Conservation (phyloP, 83 land plant genomes). For the Picea mariana region DNA sequence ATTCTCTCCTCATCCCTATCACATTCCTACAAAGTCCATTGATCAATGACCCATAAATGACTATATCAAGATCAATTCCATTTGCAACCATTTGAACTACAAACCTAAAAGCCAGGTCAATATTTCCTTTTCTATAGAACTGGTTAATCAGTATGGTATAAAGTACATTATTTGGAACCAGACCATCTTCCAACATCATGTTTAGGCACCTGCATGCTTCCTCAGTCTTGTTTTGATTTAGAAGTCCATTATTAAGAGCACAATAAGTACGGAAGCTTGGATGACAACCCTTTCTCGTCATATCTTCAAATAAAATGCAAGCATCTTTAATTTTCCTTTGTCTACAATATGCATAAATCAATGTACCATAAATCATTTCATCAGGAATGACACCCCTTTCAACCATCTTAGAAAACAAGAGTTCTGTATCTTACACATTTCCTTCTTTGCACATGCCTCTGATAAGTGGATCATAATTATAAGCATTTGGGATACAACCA, state of each 20-base stretch:
- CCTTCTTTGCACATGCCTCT: too few species aligned
- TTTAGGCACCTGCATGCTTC: constrained; percentile 29
- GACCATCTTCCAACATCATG: constrained; percentile 42
- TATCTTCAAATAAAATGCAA: constrained; percentile 29
- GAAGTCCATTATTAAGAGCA: too few species aligned
- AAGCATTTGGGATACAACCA: too few species aligned
- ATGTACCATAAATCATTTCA: constrained; percentile 19
- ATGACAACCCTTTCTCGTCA: constrained; percentile 23
- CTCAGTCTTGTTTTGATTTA: constrained; percentile 31
- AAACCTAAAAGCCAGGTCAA: too few species aligned
- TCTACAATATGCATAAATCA: constrained; percentile 33
- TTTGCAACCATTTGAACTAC: too few species aligned
- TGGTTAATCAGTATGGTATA: neutral
- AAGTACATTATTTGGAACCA: constrained; percentile 31
- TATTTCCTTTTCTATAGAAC: too few species aligned
- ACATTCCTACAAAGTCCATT: constrained; percentile 24
- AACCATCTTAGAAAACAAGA: too few species aligned
- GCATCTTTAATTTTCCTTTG: constrained; percentile 28
- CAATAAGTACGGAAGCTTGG: constrained; percentile 23
- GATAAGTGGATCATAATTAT: too few species aligned
- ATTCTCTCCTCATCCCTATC: neutral
- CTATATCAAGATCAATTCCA: neutral
- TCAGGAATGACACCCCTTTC: too few species aligned
- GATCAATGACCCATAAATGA: constrained; percentile 29
- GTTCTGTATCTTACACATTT: too few species aligned